Evolutionary conservation across 2,329 filamentous ascomycete species (phyloP).

Genomic region (Pseudogymnoascus sp.): DNA sequence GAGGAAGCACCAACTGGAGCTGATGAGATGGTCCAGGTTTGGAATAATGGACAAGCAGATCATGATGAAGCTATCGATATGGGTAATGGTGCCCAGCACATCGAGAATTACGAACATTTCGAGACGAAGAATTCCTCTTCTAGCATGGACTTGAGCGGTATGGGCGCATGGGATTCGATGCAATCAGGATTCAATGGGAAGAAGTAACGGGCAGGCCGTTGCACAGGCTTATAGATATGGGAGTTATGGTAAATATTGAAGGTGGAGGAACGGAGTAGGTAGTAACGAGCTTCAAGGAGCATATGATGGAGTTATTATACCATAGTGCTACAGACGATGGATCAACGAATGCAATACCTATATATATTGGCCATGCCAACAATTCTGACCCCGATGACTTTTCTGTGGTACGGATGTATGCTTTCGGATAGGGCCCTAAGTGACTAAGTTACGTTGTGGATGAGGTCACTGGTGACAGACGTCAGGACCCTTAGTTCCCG

Average conservation of each 20-base stretch:
- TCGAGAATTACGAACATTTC: conserved; percentile 7
- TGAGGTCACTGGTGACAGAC: conserved; percentile 7
- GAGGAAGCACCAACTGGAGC: conserved; percentile 11
- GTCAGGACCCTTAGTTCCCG: conserved; percentile 5
- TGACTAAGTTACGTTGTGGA: neutral
- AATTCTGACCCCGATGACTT: neutral
- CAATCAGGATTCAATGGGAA: neutral
- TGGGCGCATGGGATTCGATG: conserved; percentile 1
- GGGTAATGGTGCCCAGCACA: conserved; percentile 5
- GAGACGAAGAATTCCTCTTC: neutral
- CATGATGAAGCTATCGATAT: conserved; percentile 6
- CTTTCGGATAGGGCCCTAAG: neutral
- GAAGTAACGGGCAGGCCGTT: neutral
- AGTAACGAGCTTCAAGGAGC: neutral
- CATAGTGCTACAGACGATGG: neutral
- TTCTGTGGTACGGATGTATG: neutral
- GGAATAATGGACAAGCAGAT: neutral
- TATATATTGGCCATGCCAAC: neutral
- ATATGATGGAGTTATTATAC: conserved; percentile 4
- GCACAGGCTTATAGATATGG: neutral
- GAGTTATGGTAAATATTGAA: neutral
- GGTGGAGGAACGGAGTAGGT: neutral
- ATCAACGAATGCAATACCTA: neutral
- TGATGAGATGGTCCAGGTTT: neutral
- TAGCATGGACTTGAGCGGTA: conserved; percentile 5